Base-by-base conservation (phyloP, 140 eudicot genomes). In the Stevia rebaudiana region DNA sequence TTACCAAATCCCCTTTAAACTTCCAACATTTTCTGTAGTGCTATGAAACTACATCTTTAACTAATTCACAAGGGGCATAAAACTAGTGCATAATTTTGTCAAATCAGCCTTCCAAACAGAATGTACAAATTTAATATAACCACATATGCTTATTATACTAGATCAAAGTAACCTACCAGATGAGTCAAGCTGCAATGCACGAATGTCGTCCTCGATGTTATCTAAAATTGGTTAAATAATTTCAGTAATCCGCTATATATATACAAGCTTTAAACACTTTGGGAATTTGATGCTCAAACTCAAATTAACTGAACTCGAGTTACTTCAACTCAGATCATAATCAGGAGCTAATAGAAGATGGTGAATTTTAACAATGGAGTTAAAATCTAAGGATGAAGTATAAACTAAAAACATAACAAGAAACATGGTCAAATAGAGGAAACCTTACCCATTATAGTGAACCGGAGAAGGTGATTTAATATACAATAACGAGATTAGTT, bases 181-280 rank as follows among this genome's bases (percentile, higher is more conserved):
- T 57, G 96, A 88, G 65, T 88, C 96, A 2, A 88, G 94, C 77
- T 88, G 96, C 87, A 88, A 59, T 0, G 82, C 96, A 54, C 83
- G 81, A 65, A 88, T 80, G 22, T 84, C 96, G 42, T 82, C 94
- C 74, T 70, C 85, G 22, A 88, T 78, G 58, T 82, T 74, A 58
- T 66, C 79, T 74, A 37, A 1, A 12, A 55, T 43, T 54, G 9
- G 53, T n/a, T n/a, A 13, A 10, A 35, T 44, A 43, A 55, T 3
- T 18, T 54, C 60, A 54, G 28, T 65, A 69, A 15, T 1, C 0
- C 67, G n/a, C n/a, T 16, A 30, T 30, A 31, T 4, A 44, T 47
- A n/a, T 35, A 66, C 17, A 12, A 5, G 42, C 33, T 28, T 19
- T 16, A 63, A 28, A 35, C 23, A 12, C 28, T 28, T 36, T 35